Evolutionary conservation across 805 yeast genomes (phyloP), one percentile per base, ranked within the genome.

Genomic region (Wickerhamiella brachini): DNA sequence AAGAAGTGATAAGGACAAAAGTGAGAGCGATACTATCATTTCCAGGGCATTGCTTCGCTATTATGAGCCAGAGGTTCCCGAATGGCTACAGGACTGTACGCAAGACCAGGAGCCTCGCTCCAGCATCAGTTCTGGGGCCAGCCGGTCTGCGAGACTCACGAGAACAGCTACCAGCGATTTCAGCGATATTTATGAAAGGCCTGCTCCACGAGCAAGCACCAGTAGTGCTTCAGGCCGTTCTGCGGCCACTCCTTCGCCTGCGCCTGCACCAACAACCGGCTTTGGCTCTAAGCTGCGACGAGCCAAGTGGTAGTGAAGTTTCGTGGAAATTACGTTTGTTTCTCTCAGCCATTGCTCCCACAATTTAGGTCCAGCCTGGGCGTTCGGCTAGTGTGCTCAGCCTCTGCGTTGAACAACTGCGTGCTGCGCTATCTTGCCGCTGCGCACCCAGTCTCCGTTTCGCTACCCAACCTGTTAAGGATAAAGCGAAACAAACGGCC

Each of bases 1-100:
- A 24, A 53, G 58, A 17, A 51, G 61, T 6, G 78, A 74, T 46
- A 61, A 64, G 44, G 78, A 75, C 53, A 69, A 66, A 29, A 56
- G 66, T 1, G 67, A 68, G 23, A 67, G 67, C 12, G 66, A 73
- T 31, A 74, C 79, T 0, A 65, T 73, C 7, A 65, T 75, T 5
- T 74, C 72, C 53, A 68, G 74, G 52, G 72, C 77, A 1, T 54
- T 74, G 45, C 69, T 71, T 10, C 64, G 66, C 48, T 71, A 61
- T 58, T 74, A 73, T 54, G 57, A 53, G 13, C 59, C 60, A 21
- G 53, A 51, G 10, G 49, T 59, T 17, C 70, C 70, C 4, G 48
- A 47, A 10, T 66, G 70, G 70, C 62, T 66, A 15, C 62, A 59
- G 23, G 31, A 26, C 20, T 37, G 41, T 15, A 13, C 20, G 20